Base-by-base conservation (phyloP, 139 green algal species). In the Chlorella sp. region DNA sequence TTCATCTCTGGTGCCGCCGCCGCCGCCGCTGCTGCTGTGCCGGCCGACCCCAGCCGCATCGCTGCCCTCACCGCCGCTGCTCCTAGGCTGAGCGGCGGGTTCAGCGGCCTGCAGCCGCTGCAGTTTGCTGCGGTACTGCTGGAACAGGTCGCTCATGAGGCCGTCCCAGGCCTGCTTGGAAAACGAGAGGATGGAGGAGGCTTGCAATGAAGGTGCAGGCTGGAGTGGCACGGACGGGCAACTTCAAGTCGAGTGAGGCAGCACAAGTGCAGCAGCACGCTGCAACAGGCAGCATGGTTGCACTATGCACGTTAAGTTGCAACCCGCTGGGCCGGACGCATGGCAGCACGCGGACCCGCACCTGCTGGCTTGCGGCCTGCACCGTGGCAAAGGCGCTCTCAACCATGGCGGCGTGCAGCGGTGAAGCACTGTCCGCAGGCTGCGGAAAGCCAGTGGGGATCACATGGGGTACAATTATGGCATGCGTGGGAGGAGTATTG, bases 321-420 rank as follows among this genome's bases (percentile, higher is more conserved):
- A n/a, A n/a, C n/a, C n/a, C n/a, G n/a, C n/a, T n/a, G n/a, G n/a
- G n/a, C n/a, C n/a, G n/a, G n/a, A n/a, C n/a, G n/a, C n/a, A n/a
- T n/a, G n/a, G n/a, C n/a, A n/a, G n/a, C n/a, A n/a, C n/a, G n/a
- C n/a, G n/a, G n/a, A 20, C 51, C 51, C 51, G 44, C 44, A 60
- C 51, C 51, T 60, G 34, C 39, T 84, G 62, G 36, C 70, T 68
- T 32, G 78, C 76, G 7, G 21, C 38, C 5, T 69, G 67, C 32
- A 62, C 76, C 6, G 67, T 62, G 30, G 70, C 68, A 78, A 82
- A 79, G 11, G 73, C 73, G 39, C 28, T 72, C 25, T 84, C 76
- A 57, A 86, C 85, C 63, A 89, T 64, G 25, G 34, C 85, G 2
- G 85, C 74, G 20, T 74, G 78, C 76, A 85, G 86, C 44, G 86